A percentile compares a stretch with the other conserved stretches of the same genome.
Conservation (phyloP, 305 asterid species). For the Andrographis paniculata region DNA sequence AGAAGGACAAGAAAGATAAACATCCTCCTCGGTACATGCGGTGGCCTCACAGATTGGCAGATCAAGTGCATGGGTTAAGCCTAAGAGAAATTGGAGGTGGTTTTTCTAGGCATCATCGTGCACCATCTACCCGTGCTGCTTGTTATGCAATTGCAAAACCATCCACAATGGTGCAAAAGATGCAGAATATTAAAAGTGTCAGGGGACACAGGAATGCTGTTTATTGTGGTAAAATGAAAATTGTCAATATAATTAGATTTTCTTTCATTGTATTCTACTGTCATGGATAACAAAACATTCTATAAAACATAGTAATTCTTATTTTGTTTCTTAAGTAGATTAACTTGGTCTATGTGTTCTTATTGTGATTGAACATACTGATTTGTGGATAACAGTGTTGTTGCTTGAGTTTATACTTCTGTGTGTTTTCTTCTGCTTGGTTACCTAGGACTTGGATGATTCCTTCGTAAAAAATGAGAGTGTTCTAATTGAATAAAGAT, state of each 20-base stretch:
- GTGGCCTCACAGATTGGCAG: constrained; percentile 65
- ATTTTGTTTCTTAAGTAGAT: not conserved
- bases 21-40: not conserved
- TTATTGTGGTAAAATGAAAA: constrained; percentile 55
- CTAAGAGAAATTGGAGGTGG: constrained; percentile 98
- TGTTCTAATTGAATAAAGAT: too few species aligned
- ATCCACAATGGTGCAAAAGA: constrained; percentile 92
- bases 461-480: not conserved
- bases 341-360: not conserved
- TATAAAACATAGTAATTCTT: not conserved
- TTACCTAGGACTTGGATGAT: not conserved
- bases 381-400: too few species aligned
- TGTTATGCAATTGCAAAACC: constrained; percentile 94
- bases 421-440: not conserved
- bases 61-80: constrained; percentile 84
- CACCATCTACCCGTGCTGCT: constrained; percentile 87
- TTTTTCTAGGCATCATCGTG: constrained; percentile 87
- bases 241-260: too few species aligned
- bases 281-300: too few species aligned
- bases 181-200: constrained; percentile 70
- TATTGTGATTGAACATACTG: not conserved
- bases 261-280: not conserved
- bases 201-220: constrained; percentile 97
- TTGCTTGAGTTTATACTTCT: too few species aligned
- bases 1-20: constrained; percentile 25